These are phyloP conservation scores for Malassezia nana DNA, from an alignment of 1,284 basidiomycete species.

Conservation along the genomic window DNA sequence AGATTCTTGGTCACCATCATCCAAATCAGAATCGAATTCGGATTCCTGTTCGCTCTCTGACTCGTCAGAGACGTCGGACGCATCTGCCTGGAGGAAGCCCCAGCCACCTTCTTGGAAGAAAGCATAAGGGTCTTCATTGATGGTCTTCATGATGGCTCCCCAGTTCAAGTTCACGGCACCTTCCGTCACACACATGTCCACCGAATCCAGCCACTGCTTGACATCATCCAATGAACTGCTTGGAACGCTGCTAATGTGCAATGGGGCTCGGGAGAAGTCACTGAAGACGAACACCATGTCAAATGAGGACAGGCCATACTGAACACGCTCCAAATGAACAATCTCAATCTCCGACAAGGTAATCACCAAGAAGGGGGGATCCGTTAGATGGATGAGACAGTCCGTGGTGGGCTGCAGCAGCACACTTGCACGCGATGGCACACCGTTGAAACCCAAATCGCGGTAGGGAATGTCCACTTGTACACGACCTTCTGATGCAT, in stretches of 20 bases:
- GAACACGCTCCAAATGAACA: slow-evolving; percentile 90
- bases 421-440: slow-evolving; percentile 88
- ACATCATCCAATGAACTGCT: slow-evolving; percentile 38
- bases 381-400: slow-evolving; percentile 87
- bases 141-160: slow-evolving; percentile 66
- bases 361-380: slow-evolving; percentile 90
- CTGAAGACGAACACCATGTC: slow-evolving; percentile 94
- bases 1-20: slow-evolving; percentile 43
- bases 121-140: slow-evolving; percentile 64
- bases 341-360: slow-evolving; percentile 91
- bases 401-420: slow-evolving; percentile 92
- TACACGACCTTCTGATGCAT: slow-evolving; percentile 67
- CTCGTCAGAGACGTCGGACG: slow-evolving; percentile 17
- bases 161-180: slow-evolving; percentile 96
- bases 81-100: slow-evolving; percentile 61
- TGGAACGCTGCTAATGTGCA: slow-evolving; percentile 53
- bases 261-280: slow-evolving; percentile 81
- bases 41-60: slow-evolving; percentile 37
- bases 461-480: slow-evolving; percentile 95
- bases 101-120: slow-evolving; percentile 96
- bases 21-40: slow-evolving; percentile 45
- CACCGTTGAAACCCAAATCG: slow-evolving; percentile 92
- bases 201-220: slow-evolving; percentile 69
- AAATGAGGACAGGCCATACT: slow-evolving; percentile 92
- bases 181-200: slow-evolving; percentile 91